phyloP scores from a whole-genome alignment of 495 filamentous ascomycete genomes.

The Lophium mytilinum region DNA sequence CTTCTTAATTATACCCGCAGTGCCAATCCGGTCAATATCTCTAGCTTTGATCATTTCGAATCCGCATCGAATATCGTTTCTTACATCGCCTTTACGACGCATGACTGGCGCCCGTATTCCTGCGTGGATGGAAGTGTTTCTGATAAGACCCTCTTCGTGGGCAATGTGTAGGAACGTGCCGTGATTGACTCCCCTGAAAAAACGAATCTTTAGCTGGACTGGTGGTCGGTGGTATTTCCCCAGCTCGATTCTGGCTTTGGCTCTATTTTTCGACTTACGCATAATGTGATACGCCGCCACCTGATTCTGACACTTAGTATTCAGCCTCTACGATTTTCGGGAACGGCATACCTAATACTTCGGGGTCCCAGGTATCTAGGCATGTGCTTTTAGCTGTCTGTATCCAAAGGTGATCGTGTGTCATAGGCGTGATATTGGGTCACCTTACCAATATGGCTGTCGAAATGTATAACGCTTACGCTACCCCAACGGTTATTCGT shows the following conservation, averaged over 20 bases:
- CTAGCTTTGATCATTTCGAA: constrained; percentile 38
- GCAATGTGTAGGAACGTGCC: constrained; percentile 48
- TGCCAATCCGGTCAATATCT: constrained; percentile 32
- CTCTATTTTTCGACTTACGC: constrained; percentile 32
- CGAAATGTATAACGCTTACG: constrained; percentile 49
- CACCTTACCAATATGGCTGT: constrained; percentile 40
- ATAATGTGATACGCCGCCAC: constrained; percentile 44
- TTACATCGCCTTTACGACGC: constrained; percentile 38
- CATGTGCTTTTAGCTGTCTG: constrained; percentile 1
- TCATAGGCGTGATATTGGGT: background rate
- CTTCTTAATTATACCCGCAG: constrained; percentile 28
- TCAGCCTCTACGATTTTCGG: background rate
- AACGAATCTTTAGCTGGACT: background rate
- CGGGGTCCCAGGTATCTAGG: constrained; percentile 43
- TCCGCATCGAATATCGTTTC: constrained; percentile 43
- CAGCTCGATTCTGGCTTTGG: background rate
- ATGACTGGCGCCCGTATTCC: constrained; percentile 43
- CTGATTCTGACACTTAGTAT: constrained; percentile 10
- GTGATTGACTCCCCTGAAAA: constrained; percentile 41
- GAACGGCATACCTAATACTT: constrained; percentile 34
- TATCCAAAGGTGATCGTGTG: background rate
- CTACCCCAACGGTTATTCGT: constrained; percentile 39
- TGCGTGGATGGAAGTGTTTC: constrained; percentile 43
- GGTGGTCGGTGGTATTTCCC: background rate
- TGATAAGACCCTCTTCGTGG: constrained; percentile 45